Evolutionary conservation across 2,329 filamentous ascomycete species (phyloP), one percentile per base, ranked within the genome.

Genomic region (Talaromyces sp.): DNA sequence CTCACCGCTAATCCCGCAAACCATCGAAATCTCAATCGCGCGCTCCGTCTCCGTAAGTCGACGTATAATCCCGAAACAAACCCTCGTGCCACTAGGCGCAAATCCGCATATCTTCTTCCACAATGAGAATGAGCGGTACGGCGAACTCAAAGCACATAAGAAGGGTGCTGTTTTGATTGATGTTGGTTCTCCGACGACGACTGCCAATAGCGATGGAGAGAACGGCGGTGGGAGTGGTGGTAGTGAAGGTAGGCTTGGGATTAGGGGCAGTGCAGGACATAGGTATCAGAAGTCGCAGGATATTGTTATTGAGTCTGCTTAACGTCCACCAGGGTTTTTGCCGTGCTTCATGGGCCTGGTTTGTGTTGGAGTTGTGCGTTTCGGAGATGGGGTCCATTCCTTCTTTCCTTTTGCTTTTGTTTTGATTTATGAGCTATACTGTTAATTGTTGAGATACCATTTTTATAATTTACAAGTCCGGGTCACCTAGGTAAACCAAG

Each of bases 1-100:
- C 3, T 56, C 67, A 41, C 67, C 66, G 0, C 66, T 66, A 5
- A 43, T 33, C 13, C 27, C 50, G 33, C 60, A 62, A 54, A 60
- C 60, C n/a, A 70, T 78, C 41, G 74, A 79, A 65, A 71, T 80
- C 37, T 79, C 78, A 3, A 72, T 75, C 41, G 78, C 78, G 3
- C 70, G 77, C 33, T 79, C 78, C 5, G 68, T 80, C 9, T 79
- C 77, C 9, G 73, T 80, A 0, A 74, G 74, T 0, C 71, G 69
- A 37, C 45, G 64, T 2, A 56, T 49, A 49, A 73, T 73, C 9
- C 76, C 71, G 35, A 74, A 71, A 47, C 76, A 79, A 62, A 66
- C 77, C n/a, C 67, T 80, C 7, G 75, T 80, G 7, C 77, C 78
- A 0, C 71, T 79, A 13, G 68, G 54, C 5, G 11, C 57, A 0